Percentiles rank a stretch among this genome's conserved stretches.
These are phyloP conservation scores for Eucalyptus regnans DNA, from an alignment of 345 rosid genomes.

Conservation along the genomic window DNA sequence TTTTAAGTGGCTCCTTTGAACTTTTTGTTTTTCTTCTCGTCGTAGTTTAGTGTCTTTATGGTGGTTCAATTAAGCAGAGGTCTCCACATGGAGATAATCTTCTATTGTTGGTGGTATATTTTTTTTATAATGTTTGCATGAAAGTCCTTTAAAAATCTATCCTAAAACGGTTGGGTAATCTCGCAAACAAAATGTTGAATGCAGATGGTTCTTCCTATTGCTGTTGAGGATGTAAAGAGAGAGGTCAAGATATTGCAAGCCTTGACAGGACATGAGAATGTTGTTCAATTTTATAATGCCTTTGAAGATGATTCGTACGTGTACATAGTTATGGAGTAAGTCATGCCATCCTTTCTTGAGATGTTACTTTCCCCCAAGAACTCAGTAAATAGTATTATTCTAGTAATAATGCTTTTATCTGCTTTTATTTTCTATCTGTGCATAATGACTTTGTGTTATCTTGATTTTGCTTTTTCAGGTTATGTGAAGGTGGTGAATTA, in stretches of 20 bases:
- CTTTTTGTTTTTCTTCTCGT: not conserved
- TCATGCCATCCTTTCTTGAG: not conserved
- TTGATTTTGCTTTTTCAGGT: conserved; percentile 1
- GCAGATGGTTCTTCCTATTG: conserved; percentile 61
- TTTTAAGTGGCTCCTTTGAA: not conserved
- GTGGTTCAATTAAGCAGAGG: not conserved
- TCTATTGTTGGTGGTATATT: not conserved
- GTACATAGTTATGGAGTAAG: conserved; percentile 33
- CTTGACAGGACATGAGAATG: conserved; percentile 56
- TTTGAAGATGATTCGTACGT: conserved; percentile 47
- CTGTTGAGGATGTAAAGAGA: conserved; percentile 62
- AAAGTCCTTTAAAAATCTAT: not conserved
- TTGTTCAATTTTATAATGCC: conserved; percentile 48
- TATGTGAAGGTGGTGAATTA: conserved; percentile 47
- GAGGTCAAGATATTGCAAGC: conserved; percentile 52
- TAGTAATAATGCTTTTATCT: not conserved
- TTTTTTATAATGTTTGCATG: not conserved
- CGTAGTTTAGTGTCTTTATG: not conserved
- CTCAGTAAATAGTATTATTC: not conserved
- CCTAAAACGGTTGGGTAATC: not conserved
- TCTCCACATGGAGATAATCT: not conserved
- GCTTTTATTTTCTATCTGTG: not conserved
- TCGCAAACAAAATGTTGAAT: not conserved
- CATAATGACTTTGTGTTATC: not conserved
- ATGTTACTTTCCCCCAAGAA: not conserved